Percentiles rank a stretch among this genome's conserved stretches.
Evolutionary conservation across 108 stramenopile genomes (phyloP).

Genomic region (Mediolabrus comicus): DNA sequence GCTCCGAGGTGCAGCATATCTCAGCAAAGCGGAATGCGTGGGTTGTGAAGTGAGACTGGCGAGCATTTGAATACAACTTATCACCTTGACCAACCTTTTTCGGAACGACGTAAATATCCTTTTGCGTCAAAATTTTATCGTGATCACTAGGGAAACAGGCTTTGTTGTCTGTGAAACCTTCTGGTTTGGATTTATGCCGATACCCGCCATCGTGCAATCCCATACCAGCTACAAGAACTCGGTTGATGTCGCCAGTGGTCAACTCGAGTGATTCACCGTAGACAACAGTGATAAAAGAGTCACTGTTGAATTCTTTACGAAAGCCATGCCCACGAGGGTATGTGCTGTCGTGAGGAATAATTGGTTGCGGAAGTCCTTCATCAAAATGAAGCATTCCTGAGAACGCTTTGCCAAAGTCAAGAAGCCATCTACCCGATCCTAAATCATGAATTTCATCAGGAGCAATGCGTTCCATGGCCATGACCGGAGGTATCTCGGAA

Average conservation of each 20-base stretch:
- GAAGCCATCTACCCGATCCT: constrained; percentile 33
- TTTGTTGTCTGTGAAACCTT: not conserved
- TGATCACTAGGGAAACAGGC: constrained; percentile 35
- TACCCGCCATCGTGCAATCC: constrained; percentile 36
- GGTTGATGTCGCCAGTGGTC: constrained; percentile 48
- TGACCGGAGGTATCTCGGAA: constrained; percentile 27
- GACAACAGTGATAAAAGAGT: constrained; percentile 28
- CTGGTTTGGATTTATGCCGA: constrained; percentile 12
- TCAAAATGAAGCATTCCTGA: constrained; percentile 49
- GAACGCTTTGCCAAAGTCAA: constrained; percentile 43
- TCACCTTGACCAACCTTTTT: not conserved
- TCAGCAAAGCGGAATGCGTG: constrained; percentile 43
- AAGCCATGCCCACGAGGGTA: constrained; percentile 38
- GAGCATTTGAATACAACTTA: constrained; percentile 5
- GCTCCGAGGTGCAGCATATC: constrained; percentile 31
- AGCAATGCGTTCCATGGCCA: constrained; percentile 27
- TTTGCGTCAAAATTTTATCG: constrained; percentile 26
- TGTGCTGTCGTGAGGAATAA: constrained; percentile 11
- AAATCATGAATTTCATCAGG: constrained; percentile 42
- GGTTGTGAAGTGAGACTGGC: constrained; percentile 41
- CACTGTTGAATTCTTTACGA: not conserved
- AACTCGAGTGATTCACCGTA: constrained; percentile 39
- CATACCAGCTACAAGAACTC: constrained; percentile 36
- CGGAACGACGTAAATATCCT: constrained; percentile 27
- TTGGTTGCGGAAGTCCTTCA: constrained; percentile 35